Base-by-base conservation (phyloP, 495 filamentous ascomycete species). In the Neurospora sp. region DNA sequence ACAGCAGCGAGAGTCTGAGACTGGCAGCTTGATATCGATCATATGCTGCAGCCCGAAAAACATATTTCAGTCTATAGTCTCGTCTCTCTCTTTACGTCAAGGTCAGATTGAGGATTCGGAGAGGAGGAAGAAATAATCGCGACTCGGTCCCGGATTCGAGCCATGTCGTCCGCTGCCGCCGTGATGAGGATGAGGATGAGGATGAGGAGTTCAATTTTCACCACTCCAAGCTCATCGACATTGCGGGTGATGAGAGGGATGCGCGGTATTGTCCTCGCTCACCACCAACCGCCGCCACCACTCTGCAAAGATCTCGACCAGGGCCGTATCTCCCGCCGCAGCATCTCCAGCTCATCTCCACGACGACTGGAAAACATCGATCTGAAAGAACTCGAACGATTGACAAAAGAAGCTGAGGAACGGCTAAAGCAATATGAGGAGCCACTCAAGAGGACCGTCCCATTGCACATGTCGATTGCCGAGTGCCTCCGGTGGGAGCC, bases 401-500 rank as follows among this genome's bases (percentile, higher is more conserved):
- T 16, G 53, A 3, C 27, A 65, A 65, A 65, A 31, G 27, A 65
- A 18, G 11, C 53, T 10, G 9, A 65, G 31, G 53, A 65, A 65
- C 53, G 12, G 12, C 22, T 65, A 8, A 65, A 37, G 53, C 22
- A 65, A 35, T 27, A 65, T 65, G 53, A 65, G 7, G 12, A 37
- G 2, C 53, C 22, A 35, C 31, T 31, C 53, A 65, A 65, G 12
- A 35, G 27, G 5, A 65, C 53, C 12, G 11, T 6, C 53, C 27
- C 48, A 27, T 37, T 31, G 27, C 53, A 65, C 2, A 35, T 65
- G 53, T 73, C 78, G 39, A 70, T 83, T 42, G 77, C 78, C 41
- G 73, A 78, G 71, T 73, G 80, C 0, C 77, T 82, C 16, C 71
- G 78, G 39, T 82, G 79, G 79, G 75, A 76, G 53, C 80, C 80